phyloP scores from a whole-genome alignment of 768 basidiomycete genomes.

The Gymnopilus dilepis region DNA sequence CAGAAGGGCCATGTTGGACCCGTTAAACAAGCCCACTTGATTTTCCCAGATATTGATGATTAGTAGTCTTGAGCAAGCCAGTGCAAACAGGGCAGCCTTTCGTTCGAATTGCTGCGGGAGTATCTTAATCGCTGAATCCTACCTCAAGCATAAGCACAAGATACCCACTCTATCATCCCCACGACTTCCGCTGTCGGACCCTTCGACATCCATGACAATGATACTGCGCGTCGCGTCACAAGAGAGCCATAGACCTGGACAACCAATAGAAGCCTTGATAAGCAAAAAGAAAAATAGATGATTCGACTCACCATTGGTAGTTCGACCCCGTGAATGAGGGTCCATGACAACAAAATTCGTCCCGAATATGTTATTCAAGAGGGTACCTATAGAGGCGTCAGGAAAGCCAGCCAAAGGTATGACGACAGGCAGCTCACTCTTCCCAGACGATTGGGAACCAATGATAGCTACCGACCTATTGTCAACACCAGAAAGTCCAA shows the following conservation, averaged over 20 bases:
- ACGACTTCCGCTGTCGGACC: conserved; percentile 7
- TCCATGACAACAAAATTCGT: not conserved
- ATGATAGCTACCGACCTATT: conserved; percentile 12
- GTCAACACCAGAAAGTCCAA: conserved; percentile 6
- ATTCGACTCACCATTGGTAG: not conserved
- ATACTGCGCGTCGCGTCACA: not conserved
- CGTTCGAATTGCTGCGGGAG: conserved; percentile 9
- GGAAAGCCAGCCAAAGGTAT: not conserved
- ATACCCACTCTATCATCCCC: conserved; percentile 5
- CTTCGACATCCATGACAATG: conserved; percentile 17
- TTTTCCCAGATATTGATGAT: conserved; percentile 17
- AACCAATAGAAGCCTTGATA: not conserved
- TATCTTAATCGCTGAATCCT: not conserved
- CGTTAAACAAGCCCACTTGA: conserved; percentile 16
- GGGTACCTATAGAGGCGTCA: not conserved
- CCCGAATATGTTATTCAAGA: not conserved
- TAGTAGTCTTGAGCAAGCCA: conserved; percentile 14
- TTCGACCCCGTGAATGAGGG: not conserved
- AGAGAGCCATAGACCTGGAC: conserved; percentile 14
- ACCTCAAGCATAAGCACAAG: not conserved
- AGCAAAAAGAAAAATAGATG: not conserved
- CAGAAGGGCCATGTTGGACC: conserved; percentile 9
- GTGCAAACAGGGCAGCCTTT: conserved; percentile 16
- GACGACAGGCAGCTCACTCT: not conserved
- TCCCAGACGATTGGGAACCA: conserved; percentile 15